Evolutionary conservation across 2,329 filamentous ascomycete species (phyloP), one percentile per base, ranked within the genome.

Genomic region (Monosporascus sp.): DNA sequence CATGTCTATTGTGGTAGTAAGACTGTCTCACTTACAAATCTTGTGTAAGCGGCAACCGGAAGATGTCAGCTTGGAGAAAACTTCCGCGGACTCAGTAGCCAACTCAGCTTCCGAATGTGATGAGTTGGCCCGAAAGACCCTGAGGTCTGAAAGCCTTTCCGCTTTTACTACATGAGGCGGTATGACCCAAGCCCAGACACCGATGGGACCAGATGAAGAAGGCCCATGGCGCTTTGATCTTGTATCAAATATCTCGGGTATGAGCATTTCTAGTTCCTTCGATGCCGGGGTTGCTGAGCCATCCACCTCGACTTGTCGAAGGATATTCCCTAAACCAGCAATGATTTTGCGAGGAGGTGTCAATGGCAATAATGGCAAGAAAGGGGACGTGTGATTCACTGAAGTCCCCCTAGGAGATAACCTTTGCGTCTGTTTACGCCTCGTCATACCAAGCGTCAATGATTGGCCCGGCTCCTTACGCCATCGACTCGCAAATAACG

Each of bases 271-370:
- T 1, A 93, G 74, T 65, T 93, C 89, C 27, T 79, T 76, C 1
- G 88, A 91, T 3, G 89, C 88, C 14, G 87, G 84, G 0, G 78
- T 71, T 1, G 69, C 62, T 35, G 71, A 66, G 5, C 73, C 75
- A 22, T 75, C 64, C 18, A 79, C 70, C 17, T 81, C 73, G 9
- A 92, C 65, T 43, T 81, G 79, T 35, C 86, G 82, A 22, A 94
- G 75, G 52, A 95, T 93, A 68, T 95, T 95, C 3, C 90, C 90
- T 62, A 92, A 82, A 37, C 84, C 83, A 38, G 81, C 79, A 1
- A 78, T 71, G 37, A 94, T 83, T 47, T 70, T 73, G 18, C 87
- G 80, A 17, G 85, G 78, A 6, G 71, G 66, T 0, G 87, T 89
- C 37, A 92, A 67, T 1, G 87, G 82, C 11, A 84, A 68, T 3